Evolutionary conservation across 2,329 filamentous ascomycete species (phyloP).

Genomic region (Botrytis squamosa): DNA sequence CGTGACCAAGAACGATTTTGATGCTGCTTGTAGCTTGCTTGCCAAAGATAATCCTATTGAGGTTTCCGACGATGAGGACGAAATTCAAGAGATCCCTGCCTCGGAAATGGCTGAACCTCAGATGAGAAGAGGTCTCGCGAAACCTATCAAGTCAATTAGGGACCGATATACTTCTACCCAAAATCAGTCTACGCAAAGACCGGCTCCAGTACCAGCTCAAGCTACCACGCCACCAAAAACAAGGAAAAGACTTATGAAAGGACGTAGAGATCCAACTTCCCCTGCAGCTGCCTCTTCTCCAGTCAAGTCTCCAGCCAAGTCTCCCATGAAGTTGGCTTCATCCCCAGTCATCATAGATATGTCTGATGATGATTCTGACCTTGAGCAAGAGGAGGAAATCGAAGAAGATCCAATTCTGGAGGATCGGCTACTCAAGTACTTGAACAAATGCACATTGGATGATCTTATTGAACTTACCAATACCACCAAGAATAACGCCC

Average conservation of each 20-base stretch:
- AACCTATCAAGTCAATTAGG: conserved; percentile 54
- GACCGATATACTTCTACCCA: conserved; percentile 57
- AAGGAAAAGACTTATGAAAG: conserved; percentile 39
- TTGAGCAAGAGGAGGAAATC: conserved; percentile 32
- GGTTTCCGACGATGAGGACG: conserved; percentile 40
- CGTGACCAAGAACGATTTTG: conserved; percentile 50
- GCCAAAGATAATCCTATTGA: conserved; percentile 31
- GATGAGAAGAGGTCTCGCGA: conserved; percentile 56
- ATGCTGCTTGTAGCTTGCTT: conserved; percentile 53
- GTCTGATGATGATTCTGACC: conserved; percentile 38
- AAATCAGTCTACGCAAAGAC: conserved; percentile 34
- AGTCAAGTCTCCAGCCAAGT: conserved; percentile 25
- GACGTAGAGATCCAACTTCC: conserved; percentile 36
- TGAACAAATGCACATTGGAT: conserved; percentile 74
- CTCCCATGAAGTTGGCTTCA: conserved; percentile 27
- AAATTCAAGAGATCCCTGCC: conserved; percentile 26
- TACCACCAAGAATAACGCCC: conserved; percentile 66
- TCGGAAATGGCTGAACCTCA: conserved; percentile 43
- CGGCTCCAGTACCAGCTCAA: conserved; percentile 21
- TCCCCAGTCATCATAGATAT: conserved; percentile 31
- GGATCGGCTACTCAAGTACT: conserved; percentile 67
- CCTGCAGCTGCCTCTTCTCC: conserved; percentile 31
- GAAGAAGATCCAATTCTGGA: conserved; percentile 49
- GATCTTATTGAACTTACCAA: conserved; percentile 82
- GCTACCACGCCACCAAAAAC: conserved; percentile 34